Conservation (phyloP, 768 basidiomycete species). For the Lentinus brumalis region DNA sequence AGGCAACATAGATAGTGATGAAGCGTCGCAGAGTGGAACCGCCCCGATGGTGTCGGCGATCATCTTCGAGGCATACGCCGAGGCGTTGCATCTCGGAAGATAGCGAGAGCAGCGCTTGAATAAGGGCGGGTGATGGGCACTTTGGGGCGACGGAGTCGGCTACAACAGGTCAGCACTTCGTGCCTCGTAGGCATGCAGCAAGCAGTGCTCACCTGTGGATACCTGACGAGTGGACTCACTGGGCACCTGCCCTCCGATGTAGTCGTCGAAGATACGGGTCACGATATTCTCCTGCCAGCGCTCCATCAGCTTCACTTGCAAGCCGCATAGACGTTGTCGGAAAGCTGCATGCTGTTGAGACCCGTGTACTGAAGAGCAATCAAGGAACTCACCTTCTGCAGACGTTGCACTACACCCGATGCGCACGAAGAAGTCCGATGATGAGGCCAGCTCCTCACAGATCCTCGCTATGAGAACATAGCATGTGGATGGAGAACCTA, state of each 20-base stretch:
- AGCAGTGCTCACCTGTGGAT: not conserved
- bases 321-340: constrained; percentile 38
- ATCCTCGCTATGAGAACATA: constrained; percentile 53
- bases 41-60: constrained; percentile 1
- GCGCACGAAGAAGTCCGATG: constrained; percentile 44
- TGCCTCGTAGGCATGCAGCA: not conserved
- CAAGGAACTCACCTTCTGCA: constrained; percentile 36
- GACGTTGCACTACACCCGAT: constrained; percentile 46
- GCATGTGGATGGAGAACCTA: constrained; percentile 32
- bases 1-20: not conserved
- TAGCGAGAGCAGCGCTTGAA: constrained; percentile 56
- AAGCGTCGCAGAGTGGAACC: constrained; percentile 25
- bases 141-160: constrained; percentile 21
- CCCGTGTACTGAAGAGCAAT: not conserved
- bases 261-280: constrained; percentile 6
- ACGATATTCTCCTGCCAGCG: constrained; percentile 56
- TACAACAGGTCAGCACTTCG: not conserved
- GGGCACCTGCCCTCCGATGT: constrained; percentile 2
- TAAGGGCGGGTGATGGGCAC: constrained; percentile 55
- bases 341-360: constrained; percentile 45
- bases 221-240: not conserved
- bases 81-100: constrained; percentile 58
- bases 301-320: constrained; percentile 50
- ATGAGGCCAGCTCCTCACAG: constrained; percentile 48
- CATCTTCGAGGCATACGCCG: constrained; percentile 44